Evolutionary conservation across 805 yeast species (phyloP).

Genomic region (Lachancea thermotolerans): DNA sequence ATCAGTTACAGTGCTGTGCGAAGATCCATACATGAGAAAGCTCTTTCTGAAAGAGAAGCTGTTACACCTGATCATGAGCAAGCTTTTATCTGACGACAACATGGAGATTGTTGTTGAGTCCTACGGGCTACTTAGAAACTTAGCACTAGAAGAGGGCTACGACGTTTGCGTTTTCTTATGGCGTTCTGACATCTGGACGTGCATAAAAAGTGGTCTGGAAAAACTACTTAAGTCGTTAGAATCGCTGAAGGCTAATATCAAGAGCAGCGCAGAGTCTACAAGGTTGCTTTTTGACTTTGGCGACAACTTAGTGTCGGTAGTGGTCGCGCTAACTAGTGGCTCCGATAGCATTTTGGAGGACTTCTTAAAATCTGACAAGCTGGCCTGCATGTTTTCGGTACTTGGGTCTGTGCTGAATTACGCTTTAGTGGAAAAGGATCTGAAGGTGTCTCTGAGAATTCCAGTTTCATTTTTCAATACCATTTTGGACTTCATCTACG

Average conservation of each 20-base stretch:
- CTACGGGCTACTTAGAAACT: slow-evolving; percentile 71
- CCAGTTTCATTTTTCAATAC: slow-evolving; percentile 44
- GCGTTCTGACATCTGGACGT: slow-evolving; percentile 71
- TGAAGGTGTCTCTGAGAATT: slow-evolving; percentile 20
- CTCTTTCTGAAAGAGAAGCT: slow-evolving; percentile 65
- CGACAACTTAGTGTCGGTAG: slow-evolving; percentile 66
- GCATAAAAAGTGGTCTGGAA: slow-evolving; percentile 44
- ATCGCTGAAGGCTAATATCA: slow-evolving; percentile 30
- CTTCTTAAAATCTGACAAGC: slow-evolving; percentile 25
- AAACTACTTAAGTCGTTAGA: slow-evolving; percentile 46
- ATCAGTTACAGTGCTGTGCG: slow-evolving; percentile 64
- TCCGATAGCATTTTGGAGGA: slow-evolving; percentile 53
- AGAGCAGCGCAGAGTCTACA: slow-evolving; percentile 35
- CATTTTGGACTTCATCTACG: slow-evolving; percentile 51
- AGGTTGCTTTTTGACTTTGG: slow-evolving; percentile 55
- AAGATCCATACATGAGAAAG: slow-evolving; percentile 57
- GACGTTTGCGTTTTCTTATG: slow-evolving; percentile 68
- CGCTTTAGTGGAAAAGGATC: slow-evolving; percentile 22
- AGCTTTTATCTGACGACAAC: slow-evolving; percentile 56
- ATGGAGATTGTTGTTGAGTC: slow-evolving; percentile 76
- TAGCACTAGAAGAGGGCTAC: slow-evolving; percentile 82
- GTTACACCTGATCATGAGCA: slow-evolving; percentile 55
- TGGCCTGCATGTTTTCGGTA: slow-evolving; percentile 22
- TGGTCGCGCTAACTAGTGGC: slow-evolving; percentile 58
- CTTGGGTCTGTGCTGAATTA: slow-evolving; percentile 18